Base-by-base conservation (phyloP, 2,329 filamentous ascomycete species). In the Colletotrichum phormii region DNA sequence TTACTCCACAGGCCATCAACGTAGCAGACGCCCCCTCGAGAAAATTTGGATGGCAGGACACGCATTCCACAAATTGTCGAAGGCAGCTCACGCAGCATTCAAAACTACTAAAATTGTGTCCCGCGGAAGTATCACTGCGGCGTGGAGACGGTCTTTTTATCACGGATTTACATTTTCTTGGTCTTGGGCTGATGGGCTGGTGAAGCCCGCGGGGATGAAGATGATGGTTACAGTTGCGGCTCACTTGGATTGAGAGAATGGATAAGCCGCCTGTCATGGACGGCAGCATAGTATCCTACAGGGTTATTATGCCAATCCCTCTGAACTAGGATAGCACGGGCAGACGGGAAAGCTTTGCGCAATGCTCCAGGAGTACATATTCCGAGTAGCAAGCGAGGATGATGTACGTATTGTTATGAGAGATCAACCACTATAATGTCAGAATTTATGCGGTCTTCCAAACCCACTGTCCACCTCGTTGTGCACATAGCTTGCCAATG, bases 331-430 rank as follows among this genome's bases (percentile, higher is more conserved):
- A 64, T 62, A 64, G 60, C 60, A 70, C 51, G n/a, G 49, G 12
- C 31, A 24, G 33, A n/a, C 22, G 33, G 24, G 24, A 22, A 22
- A 31, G 51, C 54, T 49, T 65, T 15, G 60, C 12, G n/a, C 22
- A 8, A 24, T 4, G 59, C 65, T 55, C 46, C 35, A 42, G 54
- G 31, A 60, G 58, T 18, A 57, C 26, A 61, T 18, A 13, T 57
- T 53, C 46, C 42, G 31, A 55, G 62, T 57, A 42, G 57, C 57
- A 59, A 55, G 53, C 18, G 33, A 57, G 58, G 58, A 67, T 59
- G 66, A 74, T 71, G 71, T 72, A 72, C 60, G 73, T 75, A 74
- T 74, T 42, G 66, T 74, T 74, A 75, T 65, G 71, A 74, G 64
- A 65, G 60, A 72, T 71, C 51, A 63, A 49, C 18, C 64, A 62